Evolutionary conservation across 805 yeast genomes (phyloP).

Genomic region (Lachancea mirantina): DNA sequence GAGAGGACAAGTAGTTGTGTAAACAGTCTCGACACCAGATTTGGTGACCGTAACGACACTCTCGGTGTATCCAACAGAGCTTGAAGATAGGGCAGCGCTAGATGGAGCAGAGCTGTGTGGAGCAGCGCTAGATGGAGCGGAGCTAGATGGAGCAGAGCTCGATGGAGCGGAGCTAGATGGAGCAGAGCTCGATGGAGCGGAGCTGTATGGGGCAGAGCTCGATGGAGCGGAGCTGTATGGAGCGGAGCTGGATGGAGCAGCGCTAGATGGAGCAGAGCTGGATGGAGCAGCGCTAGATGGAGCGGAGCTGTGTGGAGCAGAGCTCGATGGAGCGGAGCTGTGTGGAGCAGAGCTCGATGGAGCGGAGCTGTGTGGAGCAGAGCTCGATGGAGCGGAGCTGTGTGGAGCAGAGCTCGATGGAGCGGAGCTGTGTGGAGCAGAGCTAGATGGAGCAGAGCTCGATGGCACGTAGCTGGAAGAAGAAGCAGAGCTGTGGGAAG

Average conservation of each 20-base stretch:
- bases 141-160: neutral
- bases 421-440: neutral
- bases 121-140: neutral
- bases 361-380: constrained; percentile 7
- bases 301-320: constrained; percentile 3
- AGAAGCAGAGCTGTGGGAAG: constrained; percentile 2
- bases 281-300: constrained; percentile 3
- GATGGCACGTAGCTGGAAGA: constrained; percentile 2
- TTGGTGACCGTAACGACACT: constrained; percentile 6
- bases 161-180: constrained; percentile 1
- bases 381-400: constrained; percentile 6
- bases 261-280: constrained; percentile 4
- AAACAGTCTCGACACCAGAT: constrained; percentile 6
- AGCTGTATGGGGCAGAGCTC: constrained; percentile 5
- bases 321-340: constrained; percentile 4
- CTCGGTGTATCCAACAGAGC: constrained; percentile 1
- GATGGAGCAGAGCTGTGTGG: constrained; percentile 5
- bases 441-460: neutral
- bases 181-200: constrained; percentile 3
- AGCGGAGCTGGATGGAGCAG: constrained; percentile 6
- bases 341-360: constrained; percentile 8
- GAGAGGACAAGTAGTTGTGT: constrained; percentile 9
- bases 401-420: constrained; percentile 1
- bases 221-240: constrained; percentile 6
- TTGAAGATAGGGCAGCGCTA: neutral